These are phyloP conservation scores for Pleurotus eryngii DNA, from an alignment of 768 basidiomycete genomes.

Conservation along the genomic window DNA sequence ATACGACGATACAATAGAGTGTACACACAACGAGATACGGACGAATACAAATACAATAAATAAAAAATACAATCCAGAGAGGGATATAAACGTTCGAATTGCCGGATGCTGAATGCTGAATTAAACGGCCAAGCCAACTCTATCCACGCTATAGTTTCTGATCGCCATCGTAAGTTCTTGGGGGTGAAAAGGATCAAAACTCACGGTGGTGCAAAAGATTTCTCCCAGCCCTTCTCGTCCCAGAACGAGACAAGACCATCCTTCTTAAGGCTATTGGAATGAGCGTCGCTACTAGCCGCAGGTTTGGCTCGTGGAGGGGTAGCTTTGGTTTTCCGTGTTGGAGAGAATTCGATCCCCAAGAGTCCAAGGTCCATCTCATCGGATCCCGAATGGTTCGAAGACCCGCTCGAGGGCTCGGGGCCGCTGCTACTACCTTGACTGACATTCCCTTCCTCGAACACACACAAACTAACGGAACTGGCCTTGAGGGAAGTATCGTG, in stretches of 20 bases:
- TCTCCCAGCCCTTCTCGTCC: slow-evolving; percentile 14
- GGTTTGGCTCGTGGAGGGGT: slow-evolving; percentile 9
- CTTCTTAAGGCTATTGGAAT: background rate
- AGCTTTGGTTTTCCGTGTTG: background rate
- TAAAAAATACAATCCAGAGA: background rate
- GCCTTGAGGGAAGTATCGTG: slow-evolving; percentile 22
- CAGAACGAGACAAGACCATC: slow-evolving; percentile 15
- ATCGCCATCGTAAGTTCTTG: background rate
- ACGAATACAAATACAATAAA: background rate
- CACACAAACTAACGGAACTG: background rate
- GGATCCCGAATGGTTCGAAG: slow-evolving; percentile 12
- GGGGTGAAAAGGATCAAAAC: background rate
- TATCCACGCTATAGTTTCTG: background rate
- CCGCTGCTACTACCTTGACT: background rate
- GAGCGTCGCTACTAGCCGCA: background rate
- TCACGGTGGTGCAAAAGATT: background rate
- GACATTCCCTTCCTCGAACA: background rate
- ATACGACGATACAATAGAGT: background rate
- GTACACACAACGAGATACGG: background rate
- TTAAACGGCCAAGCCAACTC: slow-evolving; percentile 2
- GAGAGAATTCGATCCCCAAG: slow-evolving; percentile 20
- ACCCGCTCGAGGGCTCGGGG: background rate
- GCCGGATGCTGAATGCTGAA: background rate
- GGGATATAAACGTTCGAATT: background rate
- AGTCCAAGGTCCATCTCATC: slow-evolving; percentile 19